Percentiles rank a stretch among this genome's conserved stretches.
Conservation (phyloP, 129 eudicot species). For the Tanacetum coccineum region DNA sequence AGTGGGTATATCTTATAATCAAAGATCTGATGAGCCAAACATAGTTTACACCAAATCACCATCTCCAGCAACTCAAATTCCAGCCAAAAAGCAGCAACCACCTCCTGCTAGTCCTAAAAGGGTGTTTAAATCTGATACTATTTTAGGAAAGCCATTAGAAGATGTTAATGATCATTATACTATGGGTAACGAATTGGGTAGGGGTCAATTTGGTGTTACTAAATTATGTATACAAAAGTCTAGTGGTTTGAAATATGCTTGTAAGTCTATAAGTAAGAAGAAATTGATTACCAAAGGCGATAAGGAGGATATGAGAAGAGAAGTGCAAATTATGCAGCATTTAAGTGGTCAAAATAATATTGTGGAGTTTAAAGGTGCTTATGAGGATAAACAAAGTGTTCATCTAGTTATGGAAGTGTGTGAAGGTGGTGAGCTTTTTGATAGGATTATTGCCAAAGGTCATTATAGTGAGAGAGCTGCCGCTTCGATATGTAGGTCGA, state of each 20-base stretch:
- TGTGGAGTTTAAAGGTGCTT: slow-evolving; percentile 87
- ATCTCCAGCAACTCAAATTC: slow-evolving; percentile 38
- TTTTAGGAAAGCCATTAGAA: slow-evolving; percentile 69
- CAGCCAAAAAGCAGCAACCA: slow-evolving; percentile 24
- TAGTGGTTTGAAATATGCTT: slow-evolving; percentile 54
- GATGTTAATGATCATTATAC: slow-evolving; percentile 63
- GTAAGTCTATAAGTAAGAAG: slow-evolving; percentile 85
- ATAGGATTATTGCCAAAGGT: slow-evolving; percentile 80
- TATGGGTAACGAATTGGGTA: slow-evolving; percentile 59
- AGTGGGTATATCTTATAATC: slow-evolving; percentile 26
- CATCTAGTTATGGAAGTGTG: slow-evolving; percentile 93
- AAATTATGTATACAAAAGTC: slow-evolving; percentile 56
- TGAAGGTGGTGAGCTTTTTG: slow-evolving; percentile 94
- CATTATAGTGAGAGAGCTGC: slow-evolving; percentile 93
- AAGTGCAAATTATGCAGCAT: slow-evolving; percentile 92
- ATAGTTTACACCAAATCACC: slow-evolving; percentile 60
- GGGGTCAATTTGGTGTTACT: slow-evolving; percentile 94
- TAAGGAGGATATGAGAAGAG: slow-evolving; percentile 89
- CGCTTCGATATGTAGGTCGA: slow-evolving; percentile 69
- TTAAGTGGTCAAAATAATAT: slow-evolving; percentile 85
- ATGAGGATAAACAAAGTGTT: slow-evolving; percentile 74
- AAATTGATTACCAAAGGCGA: slow-evolving; percentile 73
- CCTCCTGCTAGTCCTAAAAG: slow-evolving; percentile 44
- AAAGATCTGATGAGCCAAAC: slow-evolving; percentile 34
- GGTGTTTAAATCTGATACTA: slow-evolving; percentile 50